These are phyloP conservation scores for Gastroboletus turbinatus DNA, from an alignment of 1,284 basidiomycete genomes.

Conservation along the genomic window DNA sequence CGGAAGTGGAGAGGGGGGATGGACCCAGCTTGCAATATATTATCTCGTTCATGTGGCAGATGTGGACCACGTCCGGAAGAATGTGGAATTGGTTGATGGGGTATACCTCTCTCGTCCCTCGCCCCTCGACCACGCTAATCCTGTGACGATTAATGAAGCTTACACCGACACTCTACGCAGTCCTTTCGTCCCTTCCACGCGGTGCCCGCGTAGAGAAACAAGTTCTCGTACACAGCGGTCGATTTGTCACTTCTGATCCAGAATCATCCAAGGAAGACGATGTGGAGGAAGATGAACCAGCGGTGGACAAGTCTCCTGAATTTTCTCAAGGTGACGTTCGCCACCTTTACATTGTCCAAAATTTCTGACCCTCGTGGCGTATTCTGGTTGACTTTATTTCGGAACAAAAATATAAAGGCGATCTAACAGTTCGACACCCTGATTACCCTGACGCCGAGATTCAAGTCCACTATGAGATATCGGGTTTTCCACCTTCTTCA, in stretches of 20 bases:
- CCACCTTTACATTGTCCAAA: background rate
- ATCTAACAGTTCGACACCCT: slow-evolving; percentile 7
- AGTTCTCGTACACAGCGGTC: slow-evolving; percentile 65
- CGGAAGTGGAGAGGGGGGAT: slow-evolving; percentile 44
- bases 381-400: background rate
- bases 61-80: slow-evolving; percentile 44
- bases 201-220: slow-evolving; percentile 75
- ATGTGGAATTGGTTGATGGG: slow-evolving; percentile 35
- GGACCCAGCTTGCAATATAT: slow-evolving; percentile 60
- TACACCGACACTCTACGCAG: slow-evolving; percentile 62
- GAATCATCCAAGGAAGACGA: slow-evolving; percentile 33
- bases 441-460: slow-evolving; percentile 18
- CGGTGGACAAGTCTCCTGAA: slow-evolving; percentile 36
- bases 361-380: background rate
- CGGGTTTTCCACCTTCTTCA: slow-evolving; percentile 39
- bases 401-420: slow-evolving; percentile 18
- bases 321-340: slow-evolving; percentile 41
- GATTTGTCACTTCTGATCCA: slow-evolving; percentile 40
- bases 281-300: slow-evolving; percentile 38
- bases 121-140: background rate
- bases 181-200: slow-evolving; percentile 75
- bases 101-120: slow-evolving; percentile 12
- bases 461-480: slow-evolving; percentile 47
- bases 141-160: slow-evolving; percentile 8
- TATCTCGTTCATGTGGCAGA: slow-evolving; percentile 55